These are phyloP conservation scores for Paramecium tetraurelia DNA, from an alignment of 73 alveolate genomes.

Conservation along the genomic window DNA sequence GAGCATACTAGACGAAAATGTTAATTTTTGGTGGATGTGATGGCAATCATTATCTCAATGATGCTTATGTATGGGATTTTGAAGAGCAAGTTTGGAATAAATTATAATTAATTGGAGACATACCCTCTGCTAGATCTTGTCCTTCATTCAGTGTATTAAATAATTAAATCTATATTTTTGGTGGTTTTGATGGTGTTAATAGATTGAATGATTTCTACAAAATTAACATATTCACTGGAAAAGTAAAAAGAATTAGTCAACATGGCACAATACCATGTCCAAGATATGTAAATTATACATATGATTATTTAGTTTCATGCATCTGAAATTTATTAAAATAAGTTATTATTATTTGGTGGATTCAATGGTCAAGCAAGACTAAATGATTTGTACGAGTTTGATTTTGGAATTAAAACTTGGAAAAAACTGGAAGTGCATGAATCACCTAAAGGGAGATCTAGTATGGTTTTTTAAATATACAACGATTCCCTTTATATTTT, in stretches of 20 bases:
- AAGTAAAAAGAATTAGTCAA: background rate
- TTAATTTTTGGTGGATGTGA: conserved; percentile 60
- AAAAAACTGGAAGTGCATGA: conserved; percentile 65
- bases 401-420: conserved; percentile 72
- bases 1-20: conserved; percentile 9
- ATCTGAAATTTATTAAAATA: conserved; percentile 76
- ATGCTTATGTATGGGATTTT: conserved; percentile 51
- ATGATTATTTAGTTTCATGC: conserved; percentile 7
- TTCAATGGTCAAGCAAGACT: conserved; percentile 83
- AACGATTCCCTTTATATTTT: conserved; percentile 79
- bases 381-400: conserved; percentile 82
- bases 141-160: conserved; percentile 29
- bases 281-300: conserved; percentile 18
- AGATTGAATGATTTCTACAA: conserved; percentile 77
- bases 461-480: conserved; percentile 77
- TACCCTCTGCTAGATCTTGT: conserved; percentile 59
- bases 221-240: conserved; percentile 67
- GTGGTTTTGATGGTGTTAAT: conserved; percentile 84
- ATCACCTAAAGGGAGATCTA: conserved; percentile 74
- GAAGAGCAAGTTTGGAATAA: conserved; percentile 12
- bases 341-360: conserved; percentile 79
- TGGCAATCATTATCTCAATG: conserved; percentile 43
- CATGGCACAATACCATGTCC: conserved; percentile 75
- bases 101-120: conserved; percentile 36
- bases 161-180: conserved; percentile 69